Conservation (phyloP, 495 filamentous ascomycete genomes). For the Penicillium coprophilum region DNA sequence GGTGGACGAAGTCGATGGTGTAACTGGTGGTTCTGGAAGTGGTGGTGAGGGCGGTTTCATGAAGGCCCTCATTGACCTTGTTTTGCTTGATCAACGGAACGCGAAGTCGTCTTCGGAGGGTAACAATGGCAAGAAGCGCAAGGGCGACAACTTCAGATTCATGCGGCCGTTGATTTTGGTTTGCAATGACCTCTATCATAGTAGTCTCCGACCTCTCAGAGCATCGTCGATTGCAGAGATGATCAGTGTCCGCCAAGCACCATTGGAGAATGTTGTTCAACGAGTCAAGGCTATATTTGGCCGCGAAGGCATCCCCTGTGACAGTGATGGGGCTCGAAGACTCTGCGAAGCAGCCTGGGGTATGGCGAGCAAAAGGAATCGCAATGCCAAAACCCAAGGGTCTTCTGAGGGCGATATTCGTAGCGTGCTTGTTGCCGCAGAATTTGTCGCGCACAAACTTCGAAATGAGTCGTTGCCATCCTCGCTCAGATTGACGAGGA, state of each 20-base stretch:
- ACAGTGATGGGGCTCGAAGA: constrained; percentile 81
- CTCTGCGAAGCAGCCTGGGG: constrained; percentile 94
- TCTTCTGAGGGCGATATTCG: constrained; percentile 88
- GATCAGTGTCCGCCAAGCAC: constrained; percentile 87
- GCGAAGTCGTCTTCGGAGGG: constrained; percentile 43
- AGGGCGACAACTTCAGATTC: constrained; percentile 79
- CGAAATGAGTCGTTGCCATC: constrained; percentile 47
- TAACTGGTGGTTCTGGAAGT: constrained; percentile 72
- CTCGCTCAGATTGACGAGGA: constrained; percentile 60
- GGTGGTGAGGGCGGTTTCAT: constrained; percentile 83
- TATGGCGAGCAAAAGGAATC: constrained; percentile 64
- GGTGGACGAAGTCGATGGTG: constrained; percentile 95
- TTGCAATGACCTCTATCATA: constrained; percentile 97
- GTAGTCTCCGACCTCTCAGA: constrained; percentile 79
- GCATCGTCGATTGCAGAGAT: constrained; percentile 81
- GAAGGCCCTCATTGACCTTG: constrained; percentile 88
- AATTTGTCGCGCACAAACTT: constrained; percentile 88
- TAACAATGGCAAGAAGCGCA: constrained; percentile 54
- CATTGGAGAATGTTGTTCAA: constrained; percentile 79
- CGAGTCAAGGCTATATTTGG: constrained; percentile 80
- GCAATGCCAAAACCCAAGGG: constrained; percentile 46
- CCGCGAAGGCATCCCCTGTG: constrained; percentile 80
- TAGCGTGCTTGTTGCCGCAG: constrained; percentile 87
- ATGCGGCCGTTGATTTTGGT: constrained; percentile 87
- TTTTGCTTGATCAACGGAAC: constrained; percentile 83